Evolutionary conservation across 2,329 filamentous ascomycete genomes (phyloP).

Genomic region (Endocalyx cinctus): DNA sequence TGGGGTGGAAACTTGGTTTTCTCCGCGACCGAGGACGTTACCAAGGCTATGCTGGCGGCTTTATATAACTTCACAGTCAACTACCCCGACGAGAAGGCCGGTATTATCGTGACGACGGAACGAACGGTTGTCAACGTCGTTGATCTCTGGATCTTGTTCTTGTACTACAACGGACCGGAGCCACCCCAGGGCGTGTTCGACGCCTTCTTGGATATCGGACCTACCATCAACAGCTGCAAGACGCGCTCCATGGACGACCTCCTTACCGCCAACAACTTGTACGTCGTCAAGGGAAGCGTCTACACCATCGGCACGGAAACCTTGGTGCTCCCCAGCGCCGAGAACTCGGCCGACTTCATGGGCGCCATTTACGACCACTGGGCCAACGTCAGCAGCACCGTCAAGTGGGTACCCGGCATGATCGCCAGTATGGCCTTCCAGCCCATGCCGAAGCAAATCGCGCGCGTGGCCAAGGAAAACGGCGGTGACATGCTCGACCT

Average conservation of each 20-base stretch:
- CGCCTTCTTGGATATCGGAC: slow-evolving; percentile 46
- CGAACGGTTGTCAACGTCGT: slow-evolving; percentile 37
- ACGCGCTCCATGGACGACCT: slow-evolving; percentile 44
- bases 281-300: slow-evolving; percentile 28
- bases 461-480: slow-evolving; percentile 23
- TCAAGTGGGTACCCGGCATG: slow-evolving; percentile 18
- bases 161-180: slow-evolving; percentile 56
- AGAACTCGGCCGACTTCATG: slow-evolving; percentile 24
- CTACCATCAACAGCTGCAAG: slow-evolving; percentile 39
- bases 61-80: slow-evolving; percentile 53
- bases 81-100: slow-evolving; percentile 55
- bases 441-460: slow-evolving; percentile 33
- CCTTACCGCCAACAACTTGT: slow-evolving; percentile 39
- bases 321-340: slow-evolving; percentile 26
- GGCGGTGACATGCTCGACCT: slow-evolving; percentile 36
- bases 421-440: slow-evolving; percentile 33
- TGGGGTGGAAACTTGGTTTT: slow-evolving; percentile 41
- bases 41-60: slow-evolving; percentile 37
- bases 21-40: slow-evolving; percentile 24
- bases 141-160: slow-evolving; percentile 55
- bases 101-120: slow-evolving; percentile 53
- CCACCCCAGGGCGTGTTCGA: slow-evolving; percentile 50
- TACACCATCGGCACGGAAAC: slow-evolving; percentile 36
- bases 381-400: slow-evolving; percentile 25
- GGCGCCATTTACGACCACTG: slow-evolving; percentile 27